A percentile compares a stretch with the other conserved stretches of the same genome.
Evolutionary conservation across 2,329 filamentous ascomycete genomes (phyloP).

Genomic region (Alternaria sp.): DNA sequence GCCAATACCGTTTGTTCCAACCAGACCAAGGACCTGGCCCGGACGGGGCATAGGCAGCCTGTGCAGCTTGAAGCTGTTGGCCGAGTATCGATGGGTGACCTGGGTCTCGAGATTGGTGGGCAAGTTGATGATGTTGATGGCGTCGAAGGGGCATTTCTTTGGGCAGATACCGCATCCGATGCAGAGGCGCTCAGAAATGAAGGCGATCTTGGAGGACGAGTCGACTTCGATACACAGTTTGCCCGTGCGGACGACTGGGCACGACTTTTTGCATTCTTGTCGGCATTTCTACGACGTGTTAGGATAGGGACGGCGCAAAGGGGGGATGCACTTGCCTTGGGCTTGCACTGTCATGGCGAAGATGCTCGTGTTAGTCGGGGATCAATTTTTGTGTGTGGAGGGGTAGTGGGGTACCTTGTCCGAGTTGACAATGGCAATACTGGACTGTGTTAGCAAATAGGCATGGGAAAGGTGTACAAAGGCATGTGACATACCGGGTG

Average conservation of each 20-base stretch:
- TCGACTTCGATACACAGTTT: constrained; percentile 97
- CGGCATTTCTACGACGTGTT: constrained; percentile 81
- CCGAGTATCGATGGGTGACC: constrained; percentile 97
- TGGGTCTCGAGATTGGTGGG: constrained; percentile 98
- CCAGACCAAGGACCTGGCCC: constrained; percentile 93
- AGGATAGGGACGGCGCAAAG: constrained; percentile 28
- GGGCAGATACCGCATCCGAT: constrained; percentile 99
- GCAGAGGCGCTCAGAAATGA: constrained; percentile 95
- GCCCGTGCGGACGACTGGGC: constrained; percentile 94
- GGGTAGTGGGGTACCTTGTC: constrained; percentile 80
- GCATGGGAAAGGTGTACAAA: not conserved
- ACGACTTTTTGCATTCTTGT: constrained; percentile 99
- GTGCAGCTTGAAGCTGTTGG: constrained; percentile 99
- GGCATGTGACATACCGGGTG: constrained; percentile 74
- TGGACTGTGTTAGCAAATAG: constrained; percentile 28
- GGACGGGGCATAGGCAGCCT: constrained; percentile 94
- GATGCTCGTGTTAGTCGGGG: constrained; percentile 46
- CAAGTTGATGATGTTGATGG: constrained; percentile 99
- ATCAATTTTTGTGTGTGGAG: constrained; percentile 48
- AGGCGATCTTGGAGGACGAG: constrained; percentile 89
- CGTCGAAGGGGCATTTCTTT: constrained; percentile 98
- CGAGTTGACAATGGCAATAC: constrained; percentile 98
- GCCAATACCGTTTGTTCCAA: constrained; percentile 99
- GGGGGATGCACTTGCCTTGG: constrained; percentile 68
- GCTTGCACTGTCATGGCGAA: constrained; percentile 76